phyloP scores from a whole-genome alignment of 306 rosid species.

The Dryas drummondii region DNA sequence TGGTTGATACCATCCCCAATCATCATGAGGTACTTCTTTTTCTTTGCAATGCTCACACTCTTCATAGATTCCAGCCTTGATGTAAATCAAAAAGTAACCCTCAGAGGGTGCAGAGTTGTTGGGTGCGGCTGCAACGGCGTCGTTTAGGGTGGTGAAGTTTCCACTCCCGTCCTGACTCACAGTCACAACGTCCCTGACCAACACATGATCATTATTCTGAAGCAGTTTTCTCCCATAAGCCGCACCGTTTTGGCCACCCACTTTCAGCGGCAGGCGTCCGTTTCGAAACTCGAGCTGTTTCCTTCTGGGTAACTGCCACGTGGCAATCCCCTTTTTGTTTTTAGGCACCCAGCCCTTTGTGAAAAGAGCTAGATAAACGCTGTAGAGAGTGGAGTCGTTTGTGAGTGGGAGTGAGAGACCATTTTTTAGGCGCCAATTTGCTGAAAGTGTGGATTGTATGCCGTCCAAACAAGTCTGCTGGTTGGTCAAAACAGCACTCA shows the following conservation, averaged over 20 bases:
- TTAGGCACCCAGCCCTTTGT: conserved; percentile 58
- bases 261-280: too few species aligned
- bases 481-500: conserved; percentile 71
- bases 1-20: conserved; percentile 77
- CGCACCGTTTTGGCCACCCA: too few species aligned
- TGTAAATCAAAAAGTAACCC: conserved; percentile 69
- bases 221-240: conserved; percentile 38
- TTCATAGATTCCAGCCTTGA: conserved; percentile 66
- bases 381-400: conserved; percentile 56
- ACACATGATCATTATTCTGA: conserved; percentile 31
- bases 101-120: conserved; percentile 36
- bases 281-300: not conserved
- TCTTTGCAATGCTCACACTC: conserved; percentile 62
- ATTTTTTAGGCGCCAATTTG: conserved; percentile 41
- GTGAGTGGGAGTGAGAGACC: conserved; percentile 50
- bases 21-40: conserved; percentile 60
- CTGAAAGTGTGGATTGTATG: conserved; percentile 43
- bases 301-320: not conserved
- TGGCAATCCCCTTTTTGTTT: conserved; percentile 8
- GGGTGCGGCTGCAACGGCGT: conserved; percentile 68
- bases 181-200: conserved; percentile 47
- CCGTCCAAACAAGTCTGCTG: conserved; percentile 73
- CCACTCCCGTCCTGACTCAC: conserved; percentile 76
- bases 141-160: conserved; percentile 64
- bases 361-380: conserved; percentile 62